Evolutionary conservation across 306 rosid genomes (phyloP), one percentile per base, ranked within the genome.

Genomic region (Senna tora): DNA sequence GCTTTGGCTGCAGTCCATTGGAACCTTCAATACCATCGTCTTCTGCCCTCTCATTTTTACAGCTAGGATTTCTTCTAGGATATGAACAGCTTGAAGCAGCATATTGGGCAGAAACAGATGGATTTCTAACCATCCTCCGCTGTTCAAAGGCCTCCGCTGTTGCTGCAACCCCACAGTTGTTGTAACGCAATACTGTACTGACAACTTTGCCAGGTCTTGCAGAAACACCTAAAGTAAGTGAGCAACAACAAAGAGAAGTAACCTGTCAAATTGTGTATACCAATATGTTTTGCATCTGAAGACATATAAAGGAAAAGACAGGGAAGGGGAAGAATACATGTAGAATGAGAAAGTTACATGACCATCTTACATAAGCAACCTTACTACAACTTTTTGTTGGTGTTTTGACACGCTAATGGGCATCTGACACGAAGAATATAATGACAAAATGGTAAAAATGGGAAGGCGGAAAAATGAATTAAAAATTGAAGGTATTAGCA

Each of bases 201-300:
- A 83, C 87, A 58, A 87, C 96, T 81, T 90, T 93, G 34, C 96
- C 92, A 1, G 98, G 93, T 77, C 92, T 83, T 36, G 97, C 96
- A 64, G 87, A 93, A 82, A 83, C 75, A 3, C 87, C 96, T 86
- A 89, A 76, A 80, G 60, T 50, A 56, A 46, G 60, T 67, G 79
- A 64, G 74, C 68, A 52, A n/a, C 20, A 46, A 16, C 39, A 61
- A 5, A 80, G 39, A 20, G 51, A 38, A 72, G 43, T 67, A 67
- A 52, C 33, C 41, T 60, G 67, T 69, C 32, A 43, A 32, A 15
- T 36, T 10, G 64, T 4, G 20, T 42, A 42, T 33, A 61, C 20
- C 14, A 30, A 76, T 22, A 34, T 14, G 20, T 28, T 50, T 69
- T 56, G 58, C 53, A 41, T 41, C 38, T 41, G 7, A 20, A 20